Percentiles rank a stretch among this genome's conserved stretches.
Conservation (phyloP, 2,329 filamentous ascomycete genomes). For the Blastomyces emzantsi region DNA sequence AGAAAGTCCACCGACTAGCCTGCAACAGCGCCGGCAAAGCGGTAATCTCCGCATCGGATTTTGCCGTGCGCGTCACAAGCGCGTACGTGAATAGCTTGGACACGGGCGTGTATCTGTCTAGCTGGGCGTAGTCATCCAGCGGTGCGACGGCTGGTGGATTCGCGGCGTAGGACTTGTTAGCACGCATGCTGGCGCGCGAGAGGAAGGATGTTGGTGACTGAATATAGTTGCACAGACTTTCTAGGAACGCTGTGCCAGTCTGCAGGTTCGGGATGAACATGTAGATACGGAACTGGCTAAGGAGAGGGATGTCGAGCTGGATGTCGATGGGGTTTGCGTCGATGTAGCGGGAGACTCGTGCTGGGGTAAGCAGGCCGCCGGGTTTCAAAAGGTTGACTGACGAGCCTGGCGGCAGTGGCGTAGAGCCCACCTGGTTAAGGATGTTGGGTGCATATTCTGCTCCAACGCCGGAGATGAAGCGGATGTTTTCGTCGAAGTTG, state of each 20-base stretch:
- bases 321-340: constrained; percentile 71
- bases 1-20: constrained; percentile 61
- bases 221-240: constrained; percentile 49
- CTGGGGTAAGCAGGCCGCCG: constrained; percentile 50
- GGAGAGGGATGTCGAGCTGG: constrained; percentile 66
- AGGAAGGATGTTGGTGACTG: constrained; percentile 47
- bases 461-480: constrained; percentile 64
- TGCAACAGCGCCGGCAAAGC: constrained; percentile 55
- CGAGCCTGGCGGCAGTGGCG: constrained; percentile 24
- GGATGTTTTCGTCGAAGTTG: constrained; percentile 62
- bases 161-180: constrained; percentile 52
- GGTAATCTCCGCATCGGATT: constrained; percentile 55
- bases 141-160: constrained; percentile 50
- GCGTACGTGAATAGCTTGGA: constrained; percentile 62
- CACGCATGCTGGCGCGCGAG: constrained; percentile 50
- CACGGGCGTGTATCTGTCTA: constrained; percentile 58
- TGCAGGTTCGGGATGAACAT: constrained; percentile 58
- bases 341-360: constrained; percentile 63
- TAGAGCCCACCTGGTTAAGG: constrained; percentile 49
- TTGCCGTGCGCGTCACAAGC: constrained; percentile 57
- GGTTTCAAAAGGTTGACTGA: constrained; percentile 33
- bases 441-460: constrained; percentile 57
- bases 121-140: constrained; percentile 57
- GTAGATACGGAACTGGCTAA: constrained; percentile 69
- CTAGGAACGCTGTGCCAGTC: constrained; percentile 49